These are phyloP conservation scores for Xylariomycetidae sp. DNA, from an alignment of 2,329 filamentous ascomycete species.

Conservation along the genomic window DNA sequence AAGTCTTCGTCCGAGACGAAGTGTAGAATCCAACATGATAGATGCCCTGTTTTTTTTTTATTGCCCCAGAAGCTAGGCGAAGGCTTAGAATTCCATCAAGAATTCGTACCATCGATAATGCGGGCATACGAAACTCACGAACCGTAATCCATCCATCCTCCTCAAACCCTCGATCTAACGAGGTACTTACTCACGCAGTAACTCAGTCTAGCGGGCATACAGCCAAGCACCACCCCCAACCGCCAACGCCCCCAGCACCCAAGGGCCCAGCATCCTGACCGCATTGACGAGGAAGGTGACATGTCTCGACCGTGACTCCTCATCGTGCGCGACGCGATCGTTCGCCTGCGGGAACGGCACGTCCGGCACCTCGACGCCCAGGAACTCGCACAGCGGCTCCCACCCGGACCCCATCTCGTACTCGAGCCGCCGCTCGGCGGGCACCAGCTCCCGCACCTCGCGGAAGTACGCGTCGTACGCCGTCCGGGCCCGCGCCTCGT, in stretches of 20 bases:
- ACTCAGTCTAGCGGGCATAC: too few species aligned
- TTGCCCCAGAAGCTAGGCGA: too few species aligned
- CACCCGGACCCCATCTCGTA: conserved; percentile 5
- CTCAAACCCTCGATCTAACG: too few species aligned
- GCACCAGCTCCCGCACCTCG: conserved; percentile 2
- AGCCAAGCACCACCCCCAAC: too few species aligned
- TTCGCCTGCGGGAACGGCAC: conserved; percentile 4
- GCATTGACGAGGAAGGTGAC: neutral
- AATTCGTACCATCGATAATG: too few species aligned
- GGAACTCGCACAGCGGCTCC: conserved; percentile 5
- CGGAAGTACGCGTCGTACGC: conserved; percentile 6
- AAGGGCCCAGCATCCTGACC: neutral
- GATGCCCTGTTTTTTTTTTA: too few species aligned
- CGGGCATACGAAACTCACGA: too few species aligned
- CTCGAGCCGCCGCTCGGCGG: conserved; percentile 3
- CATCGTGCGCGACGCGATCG: neutral
- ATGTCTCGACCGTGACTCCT: neutral
- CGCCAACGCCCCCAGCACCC: neutral
- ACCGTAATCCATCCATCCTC: too few species aligned
- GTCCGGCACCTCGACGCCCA: conserved; percentile 1
- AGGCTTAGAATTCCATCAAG: too few species aligned
- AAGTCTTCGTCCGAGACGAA: too few species aligned
- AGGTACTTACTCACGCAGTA: too few species aligned
- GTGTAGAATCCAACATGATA: too few species aligned
- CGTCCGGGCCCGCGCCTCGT: neutral